Evolutionary conservation across 805 yeast species (phyloP), one percentile per base, ranked within the genome.

Genomic region (Barnettozyma californica): DNA sequence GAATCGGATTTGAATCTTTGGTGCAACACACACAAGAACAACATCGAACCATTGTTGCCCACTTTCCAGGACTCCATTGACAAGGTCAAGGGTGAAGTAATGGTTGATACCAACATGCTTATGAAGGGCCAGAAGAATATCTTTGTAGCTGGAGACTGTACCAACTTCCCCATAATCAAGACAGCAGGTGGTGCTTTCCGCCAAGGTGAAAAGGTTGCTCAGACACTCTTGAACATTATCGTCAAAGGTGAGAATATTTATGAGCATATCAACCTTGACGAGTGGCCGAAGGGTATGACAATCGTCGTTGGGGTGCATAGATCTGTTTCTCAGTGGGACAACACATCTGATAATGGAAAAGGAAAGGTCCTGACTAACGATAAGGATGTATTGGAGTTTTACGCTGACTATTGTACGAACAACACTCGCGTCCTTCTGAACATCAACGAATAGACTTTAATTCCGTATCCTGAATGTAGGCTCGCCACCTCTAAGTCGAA

Each of bases 161-260:
- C 57, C 11, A 64, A 67, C 25, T 45, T 65, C 25, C 65, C 65
- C n/a, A 66, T 69, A 36, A 67, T 70, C 48, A 71, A 70, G 54
- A 66, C 69, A 4, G 73, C 74, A 5, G 74, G 74, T 2, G 70
- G 68, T 52, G 75, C 75, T 9, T 60, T 50, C 50, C 53, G 47
- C 16, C 60, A 57, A 29, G 64, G 63, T 20, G 47, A 47, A 13
- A 35, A 42, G 31, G 62, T 53, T n/a, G 59, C 59, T 3, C 45
- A 54, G 29, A 48, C 53, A 5, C 10, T 59, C 33, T 45, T 45
- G 34, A 58, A 60, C 40, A 18, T 59, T 10, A 9, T 53, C 2
- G 53, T 54, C 2, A 42, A 44, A 29, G 52, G 47, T 1, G 48
- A 46, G 31, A 31, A 50, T 33, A 53, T 43, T 21, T 55, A 54